Base-by-base conservation (phyloP, 257 asterid genomes). In the Coffea canephora region DNA sequence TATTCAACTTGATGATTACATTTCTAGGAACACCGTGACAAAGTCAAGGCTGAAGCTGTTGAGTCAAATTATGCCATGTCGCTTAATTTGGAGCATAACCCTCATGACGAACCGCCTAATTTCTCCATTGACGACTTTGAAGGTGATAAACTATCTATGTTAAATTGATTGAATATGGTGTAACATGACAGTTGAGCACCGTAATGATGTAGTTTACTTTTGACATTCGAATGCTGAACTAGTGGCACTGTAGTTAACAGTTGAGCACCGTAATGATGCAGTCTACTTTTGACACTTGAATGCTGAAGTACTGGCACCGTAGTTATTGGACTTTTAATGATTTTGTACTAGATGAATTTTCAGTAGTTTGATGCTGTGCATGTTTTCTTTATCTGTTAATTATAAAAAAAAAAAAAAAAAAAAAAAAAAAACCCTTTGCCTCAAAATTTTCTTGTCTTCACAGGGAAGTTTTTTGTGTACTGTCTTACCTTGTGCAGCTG, bases 101-200 rank as follows among this genome's bases (percentile, higher is more conserved):
- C 91, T 66, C 81, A 86, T 48, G 89, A 78, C 74, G 91, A 84
- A 68, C 9, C 89, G 19, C 94, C 97, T 68, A 85, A 78, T 83
- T 92, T 91, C 85, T 92, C 99, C 81, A 86, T 87, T 86, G 97
- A 92, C 68, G 99, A 95, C 86, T 95, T 95, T 75, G 95, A 95
- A 93, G 99, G 98, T 93, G 50, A 83, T 36, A 25, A 27, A 19
- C 23, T 78, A 31, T 77, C 12, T 41, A 36, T 48, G 50, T 31
- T 27, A 54, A 13, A 34, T 71, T 11, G 46, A 21, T 43, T 76
- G 19, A 55, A 23, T 15, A n/a, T 62, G 48, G 50, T 25, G 27
- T 25, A 49, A 45, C 64, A 27, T 46, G 61, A 64, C 10, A 74
- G 23, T 34, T 34, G 68, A 55, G 13, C 52, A 55, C 23, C 57